These are phyloP conservation scores for Singerocomus inundabilis DNA, from an alignment of 1,284 basidiomycete species.

Conservation along the genomic window DNA sequence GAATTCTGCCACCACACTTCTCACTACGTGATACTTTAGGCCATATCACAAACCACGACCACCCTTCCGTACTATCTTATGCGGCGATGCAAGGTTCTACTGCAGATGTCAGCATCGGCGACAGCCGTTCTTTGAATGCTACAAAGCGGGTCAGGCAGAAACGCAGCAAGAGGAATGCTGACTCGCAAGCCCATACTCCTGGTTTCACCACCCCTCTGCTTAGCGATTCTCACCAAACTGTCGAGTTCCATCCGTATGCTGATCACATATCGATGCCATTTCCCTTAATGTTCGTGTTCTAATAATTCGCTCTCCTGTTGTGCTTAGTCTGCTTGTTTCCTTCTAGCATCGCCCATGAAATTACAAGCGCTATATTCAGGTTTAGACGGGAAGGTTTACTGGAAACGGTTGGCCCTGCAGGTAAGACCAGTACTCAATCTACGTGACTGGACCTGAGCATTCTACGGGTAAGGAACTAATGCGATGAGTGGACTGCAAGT, in stretches of 20 bases:
- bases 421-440: constrained; percentile 37
- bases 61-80: constrained; percentile 36
- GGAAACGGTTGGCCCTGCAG: constrained; percentile 82
- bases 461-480: constrained; percentile 57
- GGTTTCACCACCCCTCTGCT: constrained; percentile 58
- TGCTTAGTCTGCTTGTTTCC: background rate
- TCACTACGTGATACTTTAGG: constrained; percentile 44
- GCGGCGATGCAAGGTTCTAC: constrained; percentile 38
- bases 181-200: constrained; percentile 16
- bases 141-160: constrained; percentile 69
- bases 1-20: constrained; percentile 63
- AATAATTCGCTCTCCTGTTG: background rate
- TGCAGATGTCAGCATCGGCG: constrained; percentile 27
- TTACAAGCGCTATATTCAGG: constrained; percentile 64
- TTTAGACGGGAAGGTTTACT: constrained; percentile 78
- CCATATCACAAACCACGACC: constrained; percentile 35
- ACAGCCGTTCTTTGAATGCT: constrained; percentile 47
- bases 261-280: constrained; percentile 62
- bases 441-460: background rate
- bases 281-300: constrained; percentile 63
- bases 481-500: constrained; percentile 65
- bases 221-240: constrained; percentile 49
- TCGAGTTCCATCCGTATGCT: constrained; percentile 59
- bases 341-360: constrained; percentile 74
- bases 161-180: constrained; percentile 55